Conservation (phyloP, 2,329 filamentous ascomycete species). For the Hirsutella rhossiliensis region DNA sequence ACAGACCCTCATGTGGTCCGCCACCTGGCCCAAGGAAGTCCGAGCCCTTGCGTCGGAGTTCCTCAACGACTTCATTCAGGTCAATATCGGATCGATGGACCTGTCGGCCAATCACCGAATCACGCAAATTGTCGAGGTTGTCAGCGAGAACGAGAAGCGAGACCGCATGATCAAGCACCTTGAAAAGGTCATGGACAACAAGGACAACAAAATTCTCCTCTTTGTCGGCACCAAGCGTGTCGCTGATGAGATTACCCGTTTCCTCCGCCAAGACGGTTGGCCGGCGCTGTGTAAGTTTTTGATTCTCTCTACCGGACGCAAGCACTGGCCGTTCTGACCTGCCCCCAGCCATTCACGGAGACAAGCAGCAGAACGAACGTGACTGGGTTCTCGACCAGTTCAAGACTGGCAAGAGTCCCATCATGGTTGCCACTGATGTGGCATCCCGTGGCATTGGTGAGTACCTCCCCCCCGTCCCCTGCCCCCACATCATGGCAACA, state of each 20-base stretch:
- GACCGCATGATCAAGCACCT: conserved; percentile 95
- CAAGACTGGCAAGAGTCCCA: conserved; percentile 97
- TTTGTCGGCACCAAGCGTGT: conserved; percentile 93
- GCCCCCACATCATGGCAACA: conserved; percentile 31
- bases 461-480: conserved; percentile 30
- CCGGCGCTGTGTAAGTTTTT: conserved; percentile 71
- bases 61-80: conserved; percentile 92
- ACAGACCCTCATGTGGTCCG: conserved; percentile 99
- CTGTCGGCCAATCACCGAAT: conserved; percentile 96
- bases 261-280: conserved; percentile 96
- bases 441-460: conserved; percentile 99
- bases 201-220: conserved; percentile 87
- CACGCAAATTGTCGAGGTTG: conserved; percentile 93
- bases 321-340: conserved; percentile 8
- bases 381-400: conserved; percentile 99
- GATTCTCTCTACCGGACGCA: neutral
- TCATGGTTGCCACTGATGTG: conserved; percentile 99
- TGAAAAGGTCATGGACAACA: conserved; percentile 96
- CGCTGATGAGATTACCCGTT: conserved; percentile 93
- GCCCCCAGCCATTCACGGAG: conserved; percentile 80
- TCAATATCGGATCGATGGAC: conserved; percentile 96
- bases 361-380: conserved; percentile 99
- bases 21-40: conserved; percentile 98
- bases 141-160: conserved; percentile 94
- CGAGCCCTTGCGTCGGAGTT: conserved; percentile 84